Evolutionary conservation across 2,329 filamentous ascomycete species (phyloP).

Genomic region (Cyclaneusma minus): DNA sequence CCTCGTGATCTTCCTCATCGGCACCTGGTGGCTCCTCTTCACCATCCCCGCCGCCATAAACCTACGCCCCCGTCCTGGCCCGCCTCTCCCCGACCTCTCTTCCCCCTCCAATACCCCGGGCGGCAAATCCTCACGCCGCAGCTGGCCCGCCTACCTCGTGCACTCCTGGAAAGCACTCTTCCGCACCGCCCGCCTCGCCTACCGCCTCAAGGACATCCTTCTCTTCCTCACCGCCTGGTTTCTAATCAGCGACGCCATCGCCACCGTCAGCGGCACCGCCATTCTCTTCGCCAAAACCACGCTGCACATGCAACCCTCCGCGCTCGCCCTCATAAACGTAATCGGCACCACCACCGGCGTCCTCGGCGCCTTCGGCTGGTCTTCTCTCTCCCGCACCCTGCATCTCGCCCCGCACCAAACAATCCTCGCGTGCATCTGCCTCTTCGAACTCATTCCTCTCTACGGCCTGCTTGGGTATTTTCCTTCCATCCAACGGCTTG

Average conservation of each 20-base stretch:
- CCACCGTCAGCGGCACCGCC: constrained; percentile 86
- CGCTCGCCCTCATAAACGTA: constrained; percentile 83
- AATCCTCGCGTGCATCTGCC: constrained; percentile 74
- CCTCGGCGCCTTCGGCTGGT: constrained; percentile 80
- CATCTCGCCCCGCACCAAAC: constrained; percentile 68
- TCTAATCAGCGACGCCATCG: constrained; percentile 82
- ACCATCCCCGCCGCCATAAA: constrained; percentile 78
- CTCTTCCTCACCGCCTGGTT: constrained; percentile 87
- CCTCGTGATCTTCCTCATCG: constrained; percentile 74
- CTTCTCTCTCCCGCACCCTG: constrained; percentile 55
- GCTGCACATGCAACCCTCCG: constrained; percentile 76
- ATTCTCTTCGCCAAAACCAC: constrained; percentile 93
- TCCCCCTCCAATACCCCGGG: constrained; percentile 13
- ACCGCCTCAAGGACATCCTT: constrained; percentile 55
- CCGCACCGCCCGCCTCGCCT: constrained; percentile 61
- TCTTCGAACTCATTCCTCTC: constrained; percentile 85
- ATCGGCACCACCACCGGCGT: constrained; percentile 77
- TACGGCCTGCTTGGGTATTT: constrained; percentile 85
- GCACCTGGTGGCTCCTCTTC: constrained; percentile 85
- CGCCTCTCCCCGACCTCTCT: constrained; percentile 41
- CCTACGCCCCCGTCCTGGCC: constrained; percentile 77
- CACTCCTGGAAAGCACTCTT: constrained; percentile 82
- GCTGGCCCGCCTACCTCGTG: constrained; percentile 56
- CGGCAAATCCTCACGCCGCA: constrained; percentile 16
- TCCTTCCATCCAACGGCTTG: constrained; percentile 58